Percentiles rank a stretch among this genome's conserved stretches.
Evolutionary conservation across 371 early-diverging fungal genomes (phyloP).

Genomic region (Rhizomucor pusillus): DNA sequence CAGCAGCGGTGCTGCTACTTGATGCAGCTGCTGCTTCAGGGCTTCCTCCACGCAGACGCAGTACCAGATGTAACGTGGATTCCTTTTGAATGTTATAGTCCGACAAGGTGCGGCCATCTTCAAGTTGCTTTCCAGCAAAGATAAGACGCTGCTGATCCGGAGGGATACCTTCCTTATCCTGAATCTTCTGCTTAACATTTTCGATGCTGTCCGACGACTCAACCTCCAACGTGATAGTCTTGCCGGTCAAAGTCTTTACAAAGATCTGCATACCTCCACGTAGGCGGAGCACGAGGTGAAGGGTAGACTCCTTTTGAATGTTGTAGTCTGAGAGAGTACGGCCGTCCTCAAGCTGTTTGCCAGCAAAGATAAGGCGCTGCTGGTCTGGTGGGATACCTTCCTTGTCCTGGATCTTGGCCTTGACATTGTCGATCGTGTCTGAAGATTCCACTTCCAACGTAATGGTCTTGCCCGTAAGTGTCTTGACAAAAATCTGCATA

Average conservation of each 20-base stretch:
- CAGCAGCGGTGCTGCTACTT: background rate
- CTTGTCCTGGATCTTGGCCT: slow-evolving; percentile 94
- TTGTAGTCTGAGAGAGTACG: no score
- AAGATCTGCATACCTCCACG: no score
- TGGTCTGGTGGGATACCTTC: slow-evolving; percentile 92
- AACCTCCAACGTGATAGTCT: slow-evolving; percentile 90
- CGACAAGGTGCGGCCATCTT: slow-evolving; percentile 86
- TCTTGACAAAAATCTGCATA: slow-evolving; percentile 69
- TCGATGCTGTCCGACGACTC: slow-evolving; percentile 81
- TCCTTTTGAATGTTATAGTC: slow-evolving; percentile 89
- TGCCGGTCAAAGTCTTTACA: slow-evolving; percentile 80
- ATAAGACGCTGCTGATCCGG: slow-evolving; percentile 99
- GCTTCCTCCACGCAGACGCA: slow-evolving; percentile 75
- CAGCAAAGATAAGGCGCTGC: no score
- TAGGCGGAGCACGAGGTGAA: no score
- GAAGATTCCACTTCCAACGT: slow-evolving; percentile 90
- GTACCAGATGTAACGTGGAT: slow-evolving; percentile 94
- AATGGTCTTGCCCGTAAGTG: slow-evolving; percentile 93
- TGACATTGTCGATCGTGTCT: slow-evolving; percentile 90
- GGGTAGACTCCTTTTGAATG: no score
- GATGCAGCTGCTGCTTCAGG: background rate
- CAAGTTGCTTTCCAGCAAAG: no score
- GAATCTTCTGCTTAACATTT: slow-evolving; percentile 92
- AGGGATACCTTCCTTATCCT: slow-evolving; percentile 97
- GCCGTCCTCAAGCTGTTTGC: no score